Percentiles rank a stretch among this genome's conserved stretches.
Conservation (phyloP, 1,139 yeast species). For the Yamadazyma epiphylla region DNA sequence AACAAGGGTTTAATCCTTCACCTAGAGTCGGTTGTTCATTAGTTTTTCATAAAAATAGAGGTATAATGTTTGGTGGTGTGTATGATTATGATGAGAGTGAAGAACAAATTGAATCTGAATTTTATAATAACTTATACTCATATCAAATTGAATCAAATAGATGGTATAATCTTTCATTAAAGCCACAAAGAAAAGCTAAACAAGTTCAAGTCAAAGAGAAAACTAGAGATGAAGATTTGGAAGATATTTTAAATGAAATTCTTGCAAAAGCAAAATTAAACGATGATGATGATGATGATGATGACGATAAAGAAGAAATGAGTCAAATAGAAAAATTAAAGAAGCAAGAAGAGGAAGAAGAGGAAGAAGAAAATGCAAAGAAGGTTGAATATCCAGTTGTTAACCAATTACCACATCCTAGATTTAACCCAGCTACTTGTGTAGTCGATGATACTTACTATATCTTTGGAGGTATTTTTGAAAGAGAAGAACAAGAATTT, state of each 20-base stretch:
- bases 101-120: conserved; percentile 80
- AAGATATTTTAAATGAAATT: conserved; percentile 72
- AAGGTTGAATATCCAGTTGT: conserved; percentile 51
- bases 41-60: conserved; percentile 88
- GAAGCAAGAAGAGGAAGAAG: conserved; percentile 27
- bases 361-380: conserved; percentile 34
- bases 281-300: conserved; percentile 42
- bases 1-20: conserved; percentile 84
- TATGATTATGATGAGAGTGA: conserved; percentile 94
- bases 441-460: conserved; percentile 82
- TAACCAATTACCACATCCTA: conserved; percentile 73
- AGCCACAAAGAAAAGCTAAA: conserved; percentile 57
- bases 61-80: conserved; percentile 93
- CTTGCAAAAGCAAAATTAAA: conserved; percentile 67
- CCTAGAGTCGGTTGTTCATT: conserved; percentile 95
- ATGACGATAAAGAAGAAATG: conserved; percentile 29
- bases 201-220: conserved; percentile 42
- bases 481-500: conserved; percentile 80
- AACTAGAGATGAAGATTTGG: conserved; percentile 76
- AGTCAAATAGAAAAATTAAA: conserved; percentile 38
- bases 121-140: conserved; percentile 76
- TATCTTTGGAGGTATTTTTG: conserved; percentile 92
- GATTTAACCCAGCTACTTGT: conserved; percentile 84
- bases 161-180: conserved; percentile 75
- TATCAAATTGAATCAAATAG: conserved; percentile 84